Base-by-base conservation (phyloP, 768 basidiomycete genomes). In the Collybia sp. region DNA sequence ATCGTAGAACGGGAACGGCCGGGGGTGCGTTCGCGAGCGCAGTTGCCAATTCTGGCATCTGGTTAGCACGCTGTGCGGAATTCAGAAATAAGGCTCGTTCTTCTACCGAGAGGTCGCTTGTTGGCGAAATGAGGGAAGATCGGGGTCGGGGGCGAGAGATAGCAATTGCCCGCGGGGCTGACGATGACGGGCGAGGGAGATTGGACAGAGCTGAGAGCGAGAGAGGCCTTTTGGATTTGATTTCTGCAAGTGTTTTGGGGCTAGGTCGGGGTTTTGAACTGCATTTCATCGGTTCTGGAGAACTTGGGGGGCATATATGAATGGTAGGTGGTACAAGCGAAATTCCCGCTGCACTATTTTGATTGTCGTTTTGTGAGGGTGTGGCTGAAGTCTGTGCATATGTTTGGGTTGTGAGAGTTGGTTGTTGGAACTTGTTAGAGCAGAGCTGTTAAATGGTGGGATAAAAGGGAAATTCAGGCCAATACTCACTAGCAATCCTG, bases 211-310 rank as follows among this genome's bases (percentile, higher is more conserved):
- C 49, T 38, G 67, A 62, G 44, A 70, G 59, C 12, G 70, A 69
- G 38, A 69, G 58, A 30, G 64, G 64, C 34, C 67, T 62, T 47
- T 58, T 67, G 42, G 64, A 62, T 51, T 64, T 66, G 43, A 69
- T 68, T 55, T 69, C 65, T 44, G 61, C 53, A 3, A 67, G 53
- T 25, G 60, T 65, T 44, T 58, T 64, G 25, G 56, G 62, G 49
- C 54, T 62, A 40, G 60, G 17, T 37, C 47, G 44, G 12, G 62
- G 61, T 42, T 37, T 6, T 10, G 35, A 13, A 18, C 35, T 18
- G 10, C 35, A 10, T 37, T 48, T 9, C 41, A 30, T 34, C 50
- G 49, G 12, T 42, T 31, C 40, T 32, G 53, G 52, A 40, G 45
- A 53, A 45, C 47, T 54, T 20, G 56, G 54, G 44, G 54, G 56